Evolutionary conservation across 1,284 basidiomycete species (phyloP).

Genomic region (Gomphus bonarii): DNA sequence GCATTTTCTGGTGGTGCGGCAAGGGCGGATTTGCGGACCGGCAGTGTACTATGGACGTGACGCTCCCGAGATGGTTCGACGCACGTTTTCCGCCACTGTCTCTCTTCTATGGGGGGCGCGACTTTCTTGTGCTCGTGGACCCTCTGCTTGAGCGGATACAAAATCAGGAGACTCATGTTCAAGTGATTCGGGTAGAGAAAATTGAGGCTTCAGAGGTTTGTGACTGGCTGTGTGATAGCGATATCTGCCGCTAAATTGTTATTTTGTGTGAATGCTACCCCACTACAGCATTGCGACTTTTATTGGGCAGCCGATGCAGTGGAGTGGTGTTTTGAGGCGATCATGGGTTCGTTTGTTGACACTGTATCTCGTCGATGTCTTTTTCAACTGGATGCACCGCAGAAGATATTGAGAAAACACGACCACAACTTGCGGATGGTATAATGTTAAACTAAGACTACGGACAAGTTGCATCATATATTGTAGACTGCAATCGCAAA

Average conservation of each 20-base stretch:
- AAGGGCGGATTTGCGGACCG: constrained; percentile 46
- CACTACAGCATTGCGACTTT: constrained; percentile 27
- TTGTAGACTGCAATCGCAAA: background rate
- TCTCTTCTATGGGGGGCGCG: constrained; percentile 40
- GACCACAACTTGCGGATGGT: constrained; percentile 13
- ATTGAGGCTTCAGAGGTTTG: constrained; percentile 34
- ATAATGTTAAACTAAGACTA: background rate
- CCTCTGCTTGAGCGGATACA: constrained; percentile 36
- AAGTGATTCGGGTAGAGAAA: constrained; percentile 37
- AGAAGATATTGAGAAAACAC: constrained; percentile 24
- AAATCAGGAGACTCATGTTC: constrained; percentile 34
- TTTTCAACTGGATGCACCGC: constrained; percentile 16
- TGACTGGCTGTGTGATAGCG: background rate
- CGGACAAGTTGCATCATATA: no score
- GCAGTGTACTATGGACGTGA: constrained; percentile 43
- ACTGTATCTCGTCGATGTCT: background rate
- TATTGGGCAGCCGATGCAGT: constrained; percentile 48
- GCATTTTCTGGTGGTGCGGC: constrained; percentile 49
- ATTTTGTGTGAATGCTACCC: constrained; percentile 1
- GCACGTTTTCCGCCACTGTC: constrained; percentile 45
- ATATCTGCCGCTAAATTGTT: background rate
- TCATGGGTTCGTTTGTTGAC: constrained; percentile 22
- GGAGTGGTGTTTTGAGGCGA: constrained; percentile 39
- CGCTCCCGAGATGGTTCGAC: constrained; percentile 40
- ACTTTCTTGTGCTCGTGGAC: constrained; percentile 37